A percentile compares a stretch with the other conserved stretches of the same genome.
Conservation (phyloP, 148 eudicot species). For the Persicaria maculosa region DNA sequence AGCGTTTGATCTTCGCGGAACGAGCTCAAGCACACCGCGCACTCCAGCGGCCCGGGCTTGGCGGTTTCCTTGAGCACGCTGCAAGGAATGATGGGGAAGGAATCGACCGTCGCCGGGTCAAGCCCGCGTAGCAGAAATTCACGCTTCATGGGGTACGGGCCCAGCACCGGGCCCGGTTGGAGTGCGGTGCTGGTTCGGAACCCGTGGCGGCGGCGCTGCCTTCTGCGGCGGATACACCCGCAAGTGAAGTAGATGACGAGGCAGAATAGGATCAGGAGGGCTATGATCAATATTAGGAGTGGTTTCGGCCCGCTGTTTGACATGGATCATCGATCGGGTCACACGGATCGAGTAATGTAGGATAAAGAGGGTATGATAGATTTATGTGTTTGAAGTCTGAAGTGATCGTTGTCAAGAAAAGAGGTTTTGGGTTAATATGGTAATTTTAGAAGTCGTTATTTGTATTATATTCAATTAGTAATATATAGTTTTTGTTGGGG, state of each 20-base stretch:
- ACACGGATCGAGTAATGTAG: neutral
- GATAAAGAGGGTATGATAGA: neutral
- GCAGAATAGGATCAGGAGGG: neutral
- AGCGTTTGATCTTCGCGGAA: conserved; percentile 2
- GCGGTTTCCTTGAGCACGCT: neutral
- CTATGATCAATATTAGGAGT: neutral
- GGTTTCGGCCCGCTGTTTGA: neutral
- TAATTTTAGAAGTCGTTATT: neutral
- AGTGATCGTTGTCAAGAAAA: neutral
- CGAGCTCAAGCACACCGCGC: conserved; percentile 9
- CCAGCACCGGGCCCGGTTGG: neutral
- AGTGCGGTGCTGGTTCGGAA: neutral
- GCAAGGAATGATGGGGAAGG: conserved; percentile 3
- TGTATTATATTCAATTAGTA: too few species aligned
- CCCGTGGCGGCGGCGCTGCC: neutral
- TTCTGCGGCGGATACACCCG: neutral
- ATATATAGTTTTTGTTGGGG: too few species aligned
- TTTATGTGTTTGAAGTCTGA: neutral
- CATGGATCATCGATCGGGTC: neutral
- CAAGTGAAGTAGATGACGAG: neutral
- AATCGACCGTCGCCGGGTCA: neutral
- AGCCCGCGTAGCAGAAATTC: neutral
- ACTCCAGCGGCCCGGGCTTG: conserved; percentile 4
- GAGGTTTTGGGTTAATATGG: neutral
- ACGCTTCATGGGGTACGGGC: neutral